Evolutionary conservation across 2,329 filamentous ascomycete genomes (phyloP), one percentile per base, ranked within the genome.

Genomic region (Fusarium subglutinans): DNA sequence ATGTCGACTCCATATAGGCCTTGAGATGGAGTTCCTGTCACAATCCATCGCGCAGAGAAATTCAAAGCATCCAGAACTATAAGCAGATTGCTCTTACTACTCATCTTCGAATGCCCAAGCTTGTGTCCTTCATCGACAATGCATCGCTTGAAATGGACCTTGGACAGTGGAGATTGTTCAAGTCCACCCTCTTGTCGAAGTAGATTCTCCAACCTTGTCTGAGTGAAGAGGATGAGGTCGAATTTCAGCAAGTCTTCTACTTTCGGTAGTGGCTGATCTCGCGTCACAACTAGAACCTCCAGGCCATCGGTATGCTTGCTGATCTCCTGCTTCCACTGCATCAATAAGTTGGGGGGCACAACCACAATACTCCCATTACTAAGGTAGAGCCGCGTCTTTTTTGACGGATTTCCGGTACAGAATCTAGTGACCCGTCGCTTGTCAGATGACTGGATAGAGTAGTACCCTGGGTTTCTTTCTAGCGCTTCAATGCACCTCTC

Each of bases 101-200:
- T 84, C 11, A 82, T 81, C 6, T 83, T 87, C 2, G 89, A 89
- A 43, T 93, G 92, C 0, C 94, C 94, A 66, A 98, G 91, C 67
- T 89, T 93, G 80, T 98, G 95, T 0, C 96, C 96, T 85, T 98
- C 96, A 73, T 98, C 96, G 24, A 97, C 92, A 51, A 98, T 95
- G 53, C 97, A 91, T 4, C 96, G 89, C 77, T 98, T 92, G 88
- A 96, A 98, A 76, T 94, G 94, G 8, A 98, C 82, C 13, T 89
- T 82, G 44, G 90, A 90, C 24, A 98, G 82, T 0, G 92, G 89
- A 4, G 90, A 93, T 15, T 87, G 80, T 38, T 66, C 83, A 43
- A 71, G 81, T 6, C 72, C 78, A 37, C 69, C 77, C 12, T 72
- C 75, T 57, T 76, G 84, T 78, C 69, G 80, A 53, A 76, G 83